Evolutionary conservation across 2,329 filamentous ascomycete genomes (phyloP).

Genomic region (Ophioceras dolichostomum): DNA sequence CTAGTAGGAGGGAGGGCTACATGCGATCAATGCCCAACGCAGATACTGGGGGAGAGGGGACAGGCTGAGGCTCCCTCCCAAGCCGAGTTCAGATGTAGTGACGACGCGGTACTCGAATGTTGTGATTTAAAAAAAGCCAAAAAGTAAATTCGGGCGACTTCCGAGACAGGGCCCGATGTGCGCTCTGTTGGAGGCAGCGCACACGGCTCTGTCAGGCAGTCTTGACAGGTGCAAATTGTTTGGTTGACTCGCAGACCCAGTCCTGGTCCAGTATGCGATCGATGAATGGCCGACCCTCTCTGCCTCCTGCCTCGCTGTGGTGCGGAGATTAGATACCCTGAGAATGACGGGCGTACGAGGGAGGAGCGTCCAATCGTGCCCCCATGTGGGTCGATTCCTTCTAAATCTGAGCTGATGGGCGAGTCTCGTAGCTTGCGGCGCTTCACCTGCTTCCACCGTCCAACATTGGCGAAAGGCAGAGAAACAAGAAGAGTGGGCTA

Average conservation of each 20-base stretch:
- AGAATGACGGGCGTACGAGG: slow-evolving; percentile 1
- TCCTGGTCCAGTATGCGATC: slow-evolving; percentile 1
- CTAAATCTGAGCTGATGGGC: slow-evolving; percentile 12
- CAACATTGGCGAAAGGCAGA: not conserved
- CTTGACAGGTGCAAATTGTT: not conserved
- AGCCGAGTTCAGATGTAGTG: not conserved
- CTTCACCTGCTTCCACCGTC: not conserved
- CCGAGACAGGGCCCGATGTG: not conserved
- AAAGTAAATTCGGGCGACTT: no score
- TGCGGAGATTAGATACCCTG: slow-evolving; percentile 1
- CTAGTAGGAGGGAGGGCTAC: slow-evolving; percentile 11
- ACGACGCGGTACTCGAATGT: no score
- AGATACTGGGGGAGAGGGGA: not conserved
- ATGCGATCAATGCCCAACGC: slow-evolving; percentile 9
- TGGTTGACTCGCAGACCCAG: not conserved
- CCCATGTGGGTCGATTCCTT: slow-evolving; percentile 12
- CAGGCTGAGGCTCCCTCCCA: not conserved
- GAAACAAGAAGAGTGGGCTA: not conserved
- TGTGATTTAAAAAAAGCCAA: no score
- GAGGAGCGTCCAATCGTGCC: slow-evolving; percentile 3
- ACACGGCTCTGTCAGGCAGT: slow-evolving; percentile 1
- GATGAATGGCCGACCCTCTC: slow-evolving; percentile 2
- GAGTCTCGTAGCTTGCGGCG: no score
- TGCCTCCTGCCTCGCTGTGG: not conserved
- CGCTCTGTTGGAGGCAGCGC: slow-evolving; percentile 2